These are phyloP conservation scores for Solanum sitiens DNA, from an alignment of 257 asterid species.

Conservation along the genomic window DNA sequence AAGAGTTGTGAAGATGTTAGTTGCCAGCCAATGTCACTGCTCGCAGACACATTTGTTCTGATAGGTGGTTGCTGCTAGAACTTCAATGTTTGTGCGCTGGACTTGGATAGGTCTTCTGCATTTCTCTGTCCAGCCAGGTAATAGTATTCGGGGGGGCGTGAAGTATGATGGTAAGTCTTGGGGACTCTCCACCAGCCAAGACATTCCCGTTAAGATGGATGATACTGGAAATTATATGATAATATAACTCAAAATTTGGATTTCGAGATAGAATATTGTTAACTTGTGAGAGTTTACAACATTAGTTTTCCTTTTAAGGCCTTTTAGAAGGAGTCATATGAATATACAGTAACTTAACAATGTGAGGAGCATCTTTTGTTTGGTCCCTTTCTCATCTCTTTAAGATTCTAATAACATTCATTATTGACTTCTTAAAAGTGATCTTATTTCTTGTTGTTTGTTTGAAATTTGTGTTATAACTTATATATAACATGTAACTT, in stretches of 20 bases:
- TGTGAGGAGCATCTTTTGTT: background rate
- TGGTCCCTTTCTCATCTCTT: background rate
- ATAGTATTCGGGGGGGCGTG: background rate
- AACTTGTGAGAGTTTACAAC: background rate
- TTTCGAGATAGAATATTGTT: background rate
- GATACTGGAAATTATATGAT: background rate
- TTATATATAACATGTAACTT: background rate
- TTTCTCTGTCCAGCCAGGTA: background rate
- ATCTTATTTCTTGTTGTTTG: background rate
- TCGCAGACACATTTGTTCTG: slow-evolving; percentile 44
- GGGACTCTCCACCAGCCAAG: background rate
- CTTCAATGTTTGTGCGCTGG: background rate
- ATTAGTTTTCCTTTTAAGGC: background rate
- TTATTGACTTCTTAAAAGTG: background rate
- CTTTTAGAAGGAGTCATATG: background rate
- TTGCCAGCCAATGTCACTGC: slow-evolving; percentile 39
- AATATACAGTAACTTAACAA: background rate
- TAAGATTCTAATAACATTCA: background rate
- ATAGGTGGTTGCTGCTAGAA: slow-evolving; percentile 64
- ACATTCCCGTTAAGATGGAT: background rate
- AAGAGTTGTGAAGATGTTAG: slow-evolving; percentile 49
- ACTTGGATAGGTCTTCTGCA: background rate
- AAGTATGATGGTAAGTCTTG: background rate
- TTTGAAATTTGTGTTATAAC: background rate
- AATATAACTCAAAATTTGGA: background rate